phyloP scores from a whole-genome alignment of 1,139 yeast genomes.

The Scheffersomyces parashehatae region DNA sequence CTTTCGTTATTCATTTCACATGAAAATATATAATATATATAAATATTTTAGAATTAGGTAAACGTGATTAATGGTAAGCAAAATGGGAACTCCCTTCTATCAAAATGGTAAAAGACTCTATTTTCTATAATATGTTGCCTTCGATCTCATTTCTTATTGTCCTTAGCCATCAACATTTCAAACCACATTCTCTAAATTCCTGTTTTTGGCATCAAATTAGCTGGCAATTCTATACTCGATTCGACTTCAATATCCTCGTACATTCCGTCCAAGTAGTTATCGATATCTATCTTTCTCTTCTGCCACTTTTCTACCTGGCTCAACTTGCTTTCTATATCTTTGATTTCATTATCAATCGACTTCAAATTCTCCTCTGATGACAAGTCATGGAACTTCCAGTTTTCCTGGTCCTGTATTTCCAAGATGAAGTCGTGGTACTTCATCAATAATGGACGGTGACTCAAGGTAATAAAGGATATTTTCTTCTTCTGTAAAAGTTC shows the following conservation, averaged over 20 bases:
- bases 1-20: too few species aligned
- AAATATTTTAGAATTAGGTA: too few species aligned
- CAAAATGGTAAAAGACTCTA: too few species aligned
- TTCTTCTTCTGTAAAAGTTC: conserved; percentile 69
- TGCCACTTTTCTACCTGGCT: conserved; percentile 55
- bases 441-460: conserved; percentile 82
- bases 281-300: conserved; percentile 45
- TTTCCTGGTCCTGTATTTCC: conserved; percentile 57
- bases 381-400: conserved; percentile 48
- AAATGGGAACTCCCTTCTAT: too few species aligned
- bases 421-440: conserved; percentile 80
- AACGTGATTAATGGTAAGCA: too few species aligned
- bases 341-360: conserved; percentile 66
- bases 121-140: too few species aligned
- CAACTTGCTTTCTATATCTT: conserved; percentile 56
- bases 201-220: not conserved
- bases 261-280: conserved; percentile 43
- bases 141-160: too few species aligned
- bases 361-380: conserved; percentile 62
- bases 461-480: conserved; percentile 79
- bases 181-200: too few species aligned
- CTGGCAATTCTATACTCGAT: conserved; percentile 1
- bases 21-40: too few species aligned
- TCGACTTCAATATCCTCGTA: conserved; percentile 15
- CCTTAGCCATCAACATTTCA: too few species aligned